phyloP scores from a whole-genome alignment of 129 eudicot species.

The Tagetes patula region DNA sequence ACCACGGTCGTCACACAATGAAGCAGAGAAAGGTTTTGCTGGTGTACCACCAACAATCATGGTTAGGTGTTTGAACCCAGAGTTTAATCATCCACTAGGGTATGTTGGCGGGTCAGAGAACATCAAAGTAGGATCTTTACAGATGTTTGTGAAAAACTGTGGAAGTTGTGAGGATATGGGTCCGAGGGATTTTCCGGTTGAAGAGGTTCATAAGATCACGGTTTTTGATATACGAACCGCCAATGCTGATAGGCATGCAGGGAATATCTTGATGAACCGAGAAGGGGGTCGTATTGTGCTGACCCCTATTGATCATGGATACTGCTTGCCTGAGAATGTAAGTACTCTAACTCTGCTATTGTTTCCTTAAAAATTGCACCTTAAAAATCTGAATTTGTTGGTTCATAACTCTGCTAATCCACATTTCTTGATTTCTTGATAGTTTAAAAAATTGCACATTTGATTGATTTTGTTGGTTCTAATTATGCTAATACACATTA shows the following conservation, averaged over 20 bases:
- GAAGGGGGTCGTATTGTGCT: slow-evolving; percentile 45
- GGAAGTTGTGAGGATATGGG: slow-evolving; percentile 81
- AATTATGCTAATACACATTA: not conserved
- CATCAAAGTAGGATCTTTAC: slow-evolving; percentile 60
- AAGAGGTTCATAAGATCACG: slow-evolving; percentile 68
- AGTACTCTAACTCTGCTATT: slow-evolving; percentile 25
- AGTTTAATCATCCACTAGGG: slow-evolving; percentile 59
- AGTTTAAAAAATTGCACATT: slow-evolving; percentile 75
- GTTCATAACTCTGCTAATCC: not conserved
- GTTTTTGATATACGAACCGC: slow-evolving; percentile 67
- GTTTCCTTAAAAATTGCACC: not conserved
- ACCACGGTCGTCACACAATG: slow-evolving; percentile 28
- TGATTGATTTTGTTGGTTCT: slow-evolving; percentile 23
- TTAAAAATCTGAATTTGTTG: not conserved
- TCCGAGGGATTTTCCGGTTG: slow-evolving; percentile 57
- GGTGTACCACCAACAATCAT: slow-evolving; percentile 63
- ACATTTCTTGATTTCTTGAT: slow-evolving; percentile 17
- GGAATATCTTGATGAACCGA: slow-evolving; percentile 54
- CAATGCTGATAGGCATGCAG: slow-evolving; percentile 71
- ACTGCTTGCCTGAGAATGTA: slow-evolving; percentile 73
- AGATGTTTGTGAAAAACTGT: slow-evolving; percentile 53
- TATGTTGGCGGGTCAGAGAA: slow-evolving; percentile 36
- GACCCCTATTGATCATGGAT: slow-evolving; percentile 69
- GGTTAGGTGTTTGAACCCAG: slow-evolving; percentile 52
- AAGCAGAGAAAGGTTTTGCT: slow-evolving; percentile 46